phyloP scores from a whole-genome alignment of 371 early-diverging fungal species.

The Mortierella polycephala region DNA sequence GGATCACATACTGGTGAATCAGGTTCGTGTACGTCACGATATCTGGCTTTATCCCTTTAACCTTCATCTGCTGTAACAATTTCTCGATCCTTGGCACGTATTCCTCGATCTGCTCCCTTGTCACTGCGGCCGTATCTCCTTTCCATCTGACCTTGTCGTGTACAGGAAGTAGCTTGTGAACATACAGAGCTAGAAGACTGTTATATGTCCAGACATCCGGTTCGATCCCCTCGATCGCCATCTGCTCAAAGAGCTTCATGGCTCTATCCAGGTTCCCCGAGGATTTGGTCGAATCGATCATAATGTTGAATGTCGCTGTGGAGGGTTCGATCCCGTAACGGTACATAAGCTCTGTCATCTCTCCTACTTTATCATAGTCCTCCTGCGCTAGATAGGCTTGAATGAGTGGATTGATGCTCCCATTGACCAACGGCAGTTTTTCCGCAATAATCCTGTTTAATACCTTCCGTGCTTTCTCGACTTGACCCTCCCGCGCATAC shows the following conservation, averaged over 20 bases:
- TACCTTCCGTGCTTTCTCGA: slow-evolving; percentile 37
- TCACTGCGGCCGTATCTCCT: slow-evolving; percentile 9
- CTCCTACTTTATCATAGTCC: slow-evolving; percentile 34
- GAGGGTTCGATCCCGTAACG: slow-evolving; percentile 36
- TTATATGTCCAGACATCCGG: slow-evolving; percentile 53
- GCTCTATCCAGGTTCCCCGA: slow-evolving; percentile 20
- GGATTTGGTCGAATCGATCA: slow-evolving; percentile 44
- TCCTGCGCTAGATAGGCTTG: slow-evolving; percentile 31
- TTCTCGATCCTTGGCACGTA: slow-evolving; percentile 36
- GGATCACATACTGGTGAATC: slow-evolving; percentile 56
- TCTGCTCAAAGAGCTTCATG: slow-evolving; percentile 25
- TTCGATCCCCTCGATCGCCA: slow-evolving; percentile 25
- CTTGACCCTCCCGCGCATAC: slow-evolving; percentile 38
- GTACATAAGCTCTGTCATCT: slow-evolving; percentile 41
- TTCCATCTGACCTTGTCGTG: slow-evolving; percentile 8
- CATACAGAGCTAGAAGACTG: slow-evolving; percentile 31
- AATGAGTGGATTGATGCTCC: slow-evolving; percentile 50
- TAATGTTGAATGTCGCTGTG: slow-evolving; percentile 47
- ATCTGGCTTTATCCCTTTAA: slow-evolving; percentile 33
- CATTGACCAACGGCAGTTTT: slow-evolving; percentile 29
- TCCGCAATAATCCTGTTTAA: slow-evolving; percentile 40
- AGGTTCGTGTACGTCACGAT: slow-evolving; percentile 44
- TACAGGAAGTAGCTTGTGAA: slow-evolving; percentile 3
- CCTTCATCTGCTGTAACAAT: slow-evolving; percentile 36
- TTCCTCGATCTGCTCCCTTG: slow-evolving; percentile 22